Evolutionary conservation across 495 filamentous ascomycete genomes (phyloP), one percentile per base, ranked within the genome.

Genomic region (Penicillium antarcticum): DNA sequence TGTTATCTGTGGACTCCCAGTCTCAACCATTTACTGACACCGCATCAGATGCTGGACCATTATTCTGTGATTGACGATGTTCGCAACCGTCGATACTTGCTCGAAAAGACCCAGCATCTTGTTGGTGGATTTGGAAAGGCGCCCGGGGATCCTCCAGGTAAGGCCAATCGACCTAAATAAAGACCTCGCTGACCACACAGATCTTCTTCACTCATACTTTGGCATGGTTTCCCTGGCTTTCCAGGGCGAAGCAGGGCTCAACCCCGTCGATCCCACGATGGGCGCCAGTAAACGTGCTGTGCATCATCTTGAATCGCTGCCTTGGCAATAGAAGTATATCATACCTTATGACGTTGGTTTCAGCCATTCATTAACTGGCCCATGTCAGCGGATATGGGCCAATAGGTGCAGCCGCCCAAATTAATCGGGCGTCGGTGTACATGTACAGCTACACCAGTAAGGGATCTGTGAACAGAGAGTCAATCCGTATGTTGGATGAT

Each of bases 101-200:
- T 97, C 0, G 86, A 87, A 24, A 88, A 88, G 63, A 92, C 89
- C n/a, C 91, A 97, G 59, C 94, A 98, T 66, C 60, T 82, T 18
- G 84, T 96, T 14, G 94, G 94, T 42, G 94, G 94, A 0, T 97
- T 97, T 70, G 86, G 86, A 4, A 97, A 98, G 61, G 63, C 79
- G 9, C 85, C 89, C 0, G 88, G 88, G 23, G 84, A 88, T 50
- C 81, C 81, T 52, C 94, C 94, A 41, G 82, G 82, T 83, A 66
- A 57, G 74, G 16, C 43, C 12, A 44, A 45, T 39, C 50, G 16
- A 50, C 26, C 26, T 29, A 29, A 6, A 29, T 10, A 33, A 41
- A 38, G 4, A 16, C 16, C 6, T 31, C 49, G 31, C 56, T 65
- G 31, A 65, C 46, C 54, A 19, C 49, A 51, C 31, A 73, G 94